Base-by-base conservation (phyloP, 306 rosid genomes). In the Castanopsis chinensis region DNA sequence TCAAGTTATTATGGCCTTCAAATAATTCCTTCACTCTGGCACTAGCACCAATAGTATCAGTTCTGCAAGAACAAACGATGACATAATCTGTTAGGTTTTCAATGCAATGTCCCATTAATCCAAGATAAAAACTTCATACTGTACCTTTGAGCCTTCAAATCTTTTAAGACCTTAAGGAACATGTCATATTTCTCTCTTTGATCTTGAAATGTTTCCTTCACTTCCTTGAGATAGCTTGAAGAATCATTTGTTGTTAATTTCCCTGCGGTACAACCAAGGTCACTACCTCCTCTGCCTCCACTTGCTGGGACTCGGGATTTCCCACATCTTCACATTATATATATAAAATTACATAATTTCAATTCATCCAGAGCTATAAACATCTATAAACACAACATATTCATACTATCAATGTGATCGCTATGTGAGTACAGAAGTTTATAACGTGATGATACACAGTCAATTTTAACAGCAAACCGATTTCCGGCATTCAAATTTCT, bases 61-160 rank as follows among this genome's bases (percentile, higher is more conserved):
- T 91, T 90, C 99, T 96, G 82, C 41, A 87, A 82, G 68, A 84
- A 45, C 76, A 79, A 78, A 73, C 28, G 79, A 61, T 13, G 55
- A n/a, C 65, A 53, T 79, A 52, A 81, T 32, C 49, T 49, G 13
- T 49, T 33, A 75, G 81, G 56, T 74, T n/a, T 37, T 69, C 75
- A 72, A 83, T 15, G 37, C 61, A 79, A 41, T 5, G 52, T 74
- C 61, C 75, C 14, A 28, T 70, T 65, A 64, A 77, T 61, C 55
- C 80, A 37, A 59, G 72, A 45, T 56, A 76, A 28, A 63, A 14
- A 51, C 78, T 33, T 28, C 57, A 77, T 76, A 32, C 77, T 55
- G 41, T 76, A 96, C 99, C 97, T 88, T 84, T 96, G 97, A 63
- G 99, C 96, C 88, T 96, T 93, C 88, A 93, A 91, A 90, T 93